Evolutionary conservation across 345 rosid genomes (phyloP).

Genomic region (Garcia nutans): DNA sequence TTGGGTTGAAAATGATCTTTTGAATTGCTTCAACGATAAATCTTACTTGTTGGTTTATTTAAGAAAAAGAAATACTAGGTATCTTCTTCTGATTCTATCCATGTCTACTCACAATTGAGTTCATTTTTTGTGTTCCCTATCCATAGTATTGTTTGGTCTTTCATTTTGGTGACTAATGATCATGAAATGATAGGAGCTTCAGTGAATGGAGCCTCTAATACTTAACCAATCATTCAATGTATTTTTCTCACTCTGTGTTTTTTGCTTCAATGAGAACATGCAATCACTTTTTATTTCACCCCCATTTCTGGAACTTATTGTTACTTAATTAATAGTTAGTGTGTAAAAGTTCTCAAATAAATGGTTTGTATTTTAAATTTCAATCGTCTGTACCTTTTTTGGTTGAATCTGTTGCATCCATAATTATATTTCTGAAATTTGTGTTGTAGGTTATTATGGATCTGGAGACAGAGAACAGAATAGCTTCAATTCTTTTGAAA

Average conservation of each 20-base stretch:
- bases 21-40: background rate
- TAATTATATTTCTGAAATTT: background rate
- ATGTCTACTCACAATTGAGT: background rate
- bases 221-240: background rate
- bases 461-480: constrained; percentile 82
- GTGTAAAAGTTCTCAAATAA: background rate
- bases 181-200: background rate
- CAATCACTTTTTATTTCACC: too few species aligned
- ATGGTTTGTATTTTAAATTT: background rate
- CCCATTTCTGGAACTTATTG: too few species aligned
- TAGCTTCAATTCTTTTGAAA: constrained; percentile 80
- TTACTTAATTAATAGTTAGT: constrained; percentile 12
- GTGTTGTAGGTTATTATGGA: constrained; percentile 53
- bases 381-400: background rate
- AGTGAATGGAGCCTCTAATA: background rate
- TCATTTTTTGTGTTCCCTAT: too few species aligned
- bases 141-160: too few species aligned
- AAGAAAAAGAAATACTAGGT: background rate
- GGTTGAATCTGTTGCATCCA: background rate
- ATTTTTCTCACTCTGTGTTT: background rate
- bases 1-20: background rate
- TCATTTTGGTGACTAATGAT: background rate
- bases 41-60: too few species aligned
- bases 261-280: background rate
- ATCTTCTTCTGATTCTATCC: background rate